phyloP scores from a whole-genome alignment of 2,329 filamentous ascomycete genomes.

The Epichloe aotearoae region DNA sequence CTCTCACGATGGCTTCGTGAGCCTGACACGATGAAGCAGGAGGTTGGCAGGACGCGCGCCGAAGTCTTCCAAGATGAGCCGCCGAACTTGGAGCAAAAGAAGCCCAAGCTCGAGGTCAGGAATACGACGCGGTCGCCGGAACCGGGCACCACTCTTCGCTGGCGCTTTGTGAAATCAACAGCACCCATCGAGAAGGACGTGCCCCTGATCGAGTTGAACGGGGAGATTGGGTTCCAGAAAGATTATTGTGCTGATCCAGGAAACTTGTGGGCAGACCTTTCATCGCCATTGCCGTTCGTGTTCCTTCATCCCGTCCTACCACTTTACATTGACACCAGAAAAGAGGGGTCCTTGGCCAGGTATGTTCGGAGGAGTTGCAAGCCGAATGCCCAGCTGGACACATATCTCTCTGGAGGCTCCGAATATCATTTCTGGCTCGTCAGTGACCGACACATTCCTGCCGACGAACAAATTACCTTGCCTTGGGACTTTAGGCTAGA shows the following conservation, averaged over 20 bases:
- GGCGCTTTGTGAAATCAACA: constrained; percentile 49
- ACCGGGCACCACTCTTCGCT: constrained; percentile 39
- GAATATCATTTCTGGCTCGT: constrained; percentile 92
- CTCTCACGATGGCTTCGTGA: constrained; percentile 71
- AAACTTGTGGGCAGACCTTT: constrained; percentile 56
- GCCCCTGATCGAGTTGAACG: constrained; percentile 59
- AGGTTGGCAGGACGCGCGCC: constrained; percentile 48
- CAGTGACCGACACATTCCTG: constrained; percentile 60
- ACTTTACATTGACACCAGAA: constrained; percentile 83
- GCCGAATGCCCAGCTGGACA: constrained; percentile 80
- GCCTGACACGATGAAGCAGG: constrained; percentile 50
- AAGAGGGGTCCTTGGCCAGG: constrained; percentile 72
- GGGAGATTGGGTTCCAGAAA: constrained; percentile 59
- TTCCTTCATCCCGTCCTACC: constrained; percentile 82
- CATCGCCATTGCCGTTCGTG: constrained; percentile 57
- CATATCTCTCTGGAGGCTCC: constrained; percentile 62
- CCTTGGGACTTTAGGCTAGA: constrained; percentile 55
- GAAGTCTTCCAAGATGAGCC: constrained; percentile 56
- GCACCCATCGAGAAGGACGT: constrained; percentile 42
- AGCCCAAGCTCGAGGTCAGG: constrained; percentile 35
- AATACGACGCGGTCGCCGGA: constrained; percentile 26
- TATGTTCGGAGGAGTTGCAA: constrained; percentile 88
- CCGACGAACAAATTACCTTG: constrained; percentile 49
- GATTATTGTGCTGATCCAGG: constrained; percentile 54
- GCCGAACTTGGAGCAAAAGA: constrained; percentile 27